phyloP scores from a whole-genome alignment of 352 stramenopile species.

The Pythium rishiriense region DNA sequence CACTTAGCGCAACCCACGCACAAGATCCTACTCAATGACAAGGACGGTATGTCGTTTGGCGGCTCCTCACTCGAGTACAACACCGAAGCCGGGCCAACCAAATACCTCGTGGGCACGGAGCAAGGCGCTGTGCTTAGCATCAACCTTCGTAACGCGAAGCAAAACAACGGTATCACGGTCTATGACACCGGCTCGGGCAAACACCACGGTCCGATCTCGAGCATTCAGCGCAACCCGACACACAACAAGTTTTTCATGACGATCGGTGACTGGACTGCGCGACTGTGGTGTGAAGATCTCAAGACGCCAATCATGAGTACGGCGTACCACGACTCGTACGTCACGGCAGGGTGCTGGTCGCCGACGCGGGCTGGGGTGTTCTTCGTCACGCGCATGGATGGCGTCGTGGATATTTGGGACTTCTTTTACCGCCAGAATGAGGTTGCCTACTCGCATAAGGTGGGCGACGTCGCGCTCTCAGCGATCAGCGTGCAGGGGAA shows the following conservation, averaged over 20 bases:
- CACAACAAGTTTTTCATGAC: conserved; percentile 99
- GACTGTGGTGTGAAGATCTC: conserved; percentile 96
- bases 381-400: conserved; percentile 96
- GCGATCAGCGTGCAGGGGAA: conserved; percentile 93
- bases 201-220: conserved; percentile 95
- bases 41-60: conserved; percentile 88
- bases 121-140: conserved; percentile 95
- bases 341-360: conserved; percentile 96
- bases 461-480: conserved; percentile 90
- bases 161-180: conserved; percentile 96
- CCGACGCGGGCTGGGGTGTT: conserved; percentile 96
- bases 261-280: conserved; percentile 96
- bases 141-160: conserved; percentile 95
- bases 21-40: conserved; percentile 73
- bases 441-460: conserved; percentile 97
- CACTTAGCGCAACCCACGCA: conserved; percentile 85
- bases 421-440: conserved; percentile 98
- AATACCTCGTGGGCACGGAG: conserved; percentile 98
- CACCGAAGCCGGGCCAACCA: conserved; percentile 94
- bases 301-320: conserved; percentile 98
- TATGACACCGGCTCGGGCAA: conserved; percentile 94
- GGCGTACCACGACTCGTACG: conserved; percentile 95
- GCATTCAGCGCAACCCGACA: conserved; percentile 96
- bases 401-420: conserved; percentile 97
- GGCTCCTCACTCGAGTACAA: conserved; percentile 97